Evolutionary conservation across 2,329 filamentous ascomycete genomes (phyloP).

Genomic region (Trichophyton simii): DNA sequence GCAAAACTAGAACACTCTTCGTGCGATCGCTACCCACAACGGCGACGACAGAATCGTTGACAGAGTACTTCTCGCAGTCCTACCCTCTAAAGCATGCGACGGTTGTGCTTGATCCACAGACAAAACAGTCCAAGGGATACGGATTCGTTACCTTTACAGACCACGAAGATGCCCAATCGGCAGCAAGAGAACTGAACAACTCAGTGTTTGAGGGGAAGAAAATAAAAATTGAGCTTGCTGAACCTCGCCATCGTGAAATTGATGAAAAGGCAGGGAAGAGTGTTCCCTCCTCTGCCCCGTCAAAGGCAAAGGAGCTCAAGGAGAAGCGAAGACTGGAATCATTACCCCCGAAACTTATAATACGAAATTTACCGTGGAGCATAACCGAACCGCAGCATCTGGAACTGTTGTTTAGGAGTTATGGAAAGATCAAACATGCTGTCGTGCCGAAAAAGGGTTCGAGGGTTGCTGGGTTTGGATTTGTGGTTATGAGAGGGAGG

Average conservation of each 20-base stretch:
- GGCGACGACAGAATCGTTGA: slow-evolving; percentile 69
- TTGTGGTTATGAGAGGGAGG: slow-evolving; percentile 73
- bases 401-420: slow-evolving; percentile 65
- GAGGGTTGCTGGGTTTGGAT: slow-evolving; percentile 74
- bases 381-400: slow-evolving; percentile 79
- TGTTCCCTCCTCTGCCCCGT: slow-evolving; percentile 23
- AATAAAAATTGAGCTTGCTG: slow-evolving; percentile 75
- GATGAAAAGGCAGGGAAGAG: slow-evolving; percentile 37
- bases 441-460: slow-evolving; percentile 67
- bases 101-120: slow-evolving; percentile 75
- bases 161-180: slow-evolving; percentile 72
- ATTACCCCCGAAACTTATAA: slow-evolving; percentile 63
- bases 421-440: slow-evolving; percentile 80
- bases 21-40: slow-evolving; percentile 70
- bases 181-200: slow-evolving; percentile 69
- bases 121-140: slow-evolving; percentile 80
- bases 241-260: slow-evolving; percentile 64
- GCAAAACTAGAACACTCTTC: slow-evolving; percentile 58
- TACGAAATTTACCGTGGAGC: slow-evolving; percentile 92
- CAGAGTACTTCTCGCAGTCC: slow-evolving; percentile 83
- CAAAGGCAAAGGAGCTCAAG: slow-evolving; percentile 29
- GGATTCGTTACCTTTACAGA: slow-evolving; percentile 97
- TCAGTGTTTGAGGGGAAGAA: slow-evolving; percentile 65
- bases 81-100: slow-evolving; percentile 92
- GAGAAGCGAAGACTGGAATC: slow-evolving; percentile 49